Percentiles rank a stretch among this genome's conserved stretches.
Conservation (phyloP, 108 stramenopile species). For the Thalassiosira profunda region DNA sequence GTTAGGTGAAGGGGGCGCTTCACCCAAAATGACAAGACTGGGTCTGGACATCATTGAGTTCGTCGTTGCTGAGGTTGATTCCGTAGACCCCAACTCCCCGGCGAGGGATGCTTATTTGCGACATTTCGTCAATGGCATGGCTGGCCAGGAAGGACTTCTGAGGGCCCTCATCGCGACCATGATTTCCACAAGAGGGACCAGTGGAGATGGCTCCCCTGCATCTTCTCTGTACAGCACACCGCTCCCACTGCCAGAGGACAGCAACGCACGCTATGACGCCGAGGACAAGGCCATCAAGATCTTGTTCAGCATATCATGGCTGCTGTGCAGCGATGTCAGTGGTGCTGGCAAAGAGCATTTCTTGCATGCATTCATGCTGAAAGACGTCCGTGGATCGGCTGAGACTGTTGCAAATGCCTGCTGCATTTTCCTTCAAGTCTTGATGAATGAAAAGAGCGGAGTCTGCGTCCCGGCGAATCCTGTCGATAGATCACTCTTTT, state of each 20-base stretch:
- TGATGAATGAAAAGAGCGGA: slow-evolving; percentile 42
- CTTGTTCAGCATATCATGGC: slow-evolving; percentile 56
- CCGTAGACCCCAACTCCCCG: slow-evolving; percentile 1
- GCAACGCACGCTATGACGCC: too few relatives aligned
- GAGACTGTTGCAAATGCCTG: slow-evolving; percentile 33
- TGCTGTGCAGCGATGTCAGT: slow-evolving; percentile 7
- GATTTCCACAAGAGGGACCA: slow-evolving; percentile 20
- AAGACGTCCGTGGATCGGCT: slow-evolving; percentile 24
- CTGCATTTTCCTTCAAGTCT: slow-evolving; percentile 53
- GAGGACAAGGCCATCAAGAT: slow-evolving; percentile 52
- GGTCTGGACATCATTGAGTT: slow-evolving; percentile 62
- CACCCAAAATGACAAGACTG: background rate
- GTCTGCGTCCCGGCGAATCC: slow-evolving; percentile 40
- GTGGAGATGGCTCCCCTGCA: slow-evolving; percentile 21
- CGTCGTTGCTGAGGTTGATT: slow-evolving; percentile 51
- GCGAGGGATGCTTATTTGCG: slow-evolving; percentile 1
- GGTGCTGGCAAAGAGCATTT: slow-evolving; percentile 35
- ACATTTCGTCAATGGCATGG: slow-evolving; percentile 51
- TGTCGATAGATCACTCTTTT: slow-evolving; percentile 38
- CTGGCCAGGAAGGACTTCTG: slow-evolving; percentile 46
- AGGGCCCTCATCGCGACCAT: slow-evolving; percentile 56
- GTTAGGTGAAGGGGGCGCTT: slow-evolving; percentile 6
- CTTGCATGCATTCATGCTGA: slow-evolving; percentile 51
- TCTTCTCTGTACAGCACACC: slow-evolving; percentile 60
- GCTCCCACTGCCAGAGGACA: slow-evolving; percentile 41